Evolutionary conservation across 2,329 filamentous ascomycete genomes (phyloP).

Genomic region (Diaporthe vaccinii): DNA sequence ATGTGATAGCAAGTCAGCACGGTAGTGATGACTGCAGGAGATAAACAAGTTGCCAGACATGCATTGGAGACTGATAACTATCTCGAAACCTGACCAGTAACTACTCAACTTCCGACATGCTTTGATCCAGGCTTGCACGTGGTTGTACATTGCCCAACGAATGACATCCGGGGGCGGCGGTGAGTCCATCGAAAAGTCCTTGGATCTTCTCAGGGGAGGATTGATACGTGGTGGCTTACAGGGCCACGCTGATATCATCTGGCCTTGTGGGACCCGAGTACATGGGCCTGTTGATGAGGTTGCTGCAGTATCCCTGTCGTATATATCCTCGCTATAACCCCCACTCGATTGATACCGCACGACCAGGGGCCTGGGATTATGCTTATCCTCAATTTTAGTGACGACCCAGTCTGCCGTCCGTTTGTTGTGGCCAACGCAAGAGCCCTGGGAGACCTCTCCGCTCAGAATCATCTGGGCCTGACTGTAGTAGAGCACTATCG

Average conservation of each 20-base stretch:
- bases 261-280: constrained; percentile 10
- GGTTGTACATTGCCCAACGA: constrained; percentile 10
- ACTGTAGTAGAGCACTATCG: not conserved
- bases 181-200: not conserved
- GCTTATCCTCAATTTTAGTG: not conserved
- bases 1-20: not conserved
- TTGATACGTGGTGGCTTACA: not conserved
- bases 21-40: constrained; percentile 3
- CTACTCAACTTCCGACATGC: not conserved
- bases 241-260: not conserved
- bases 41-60: not conserved
- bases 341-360: not conserved
- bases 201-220: not conserved
- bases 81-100: not conserved
- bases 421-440: not conserved
- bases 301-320: constrained; percentile 13
- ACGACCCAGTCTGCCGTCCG: not conserved
- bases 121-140: not conserved
- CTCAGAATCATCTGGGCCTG: not conserved
- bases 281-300: not conserved
- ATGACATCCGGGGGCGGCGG: not conserved
- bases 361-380: not conserved
- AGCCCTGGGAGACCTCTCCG: not conserved
- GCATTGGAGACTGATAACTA: not conserved
- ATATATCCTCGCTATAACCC: not conserved